Evolutionary conservation across 371 early-diverging fungal species (phyloP), one percentile per base, ranked within the genome.

Genomic region (Circinella minor): DNA sequence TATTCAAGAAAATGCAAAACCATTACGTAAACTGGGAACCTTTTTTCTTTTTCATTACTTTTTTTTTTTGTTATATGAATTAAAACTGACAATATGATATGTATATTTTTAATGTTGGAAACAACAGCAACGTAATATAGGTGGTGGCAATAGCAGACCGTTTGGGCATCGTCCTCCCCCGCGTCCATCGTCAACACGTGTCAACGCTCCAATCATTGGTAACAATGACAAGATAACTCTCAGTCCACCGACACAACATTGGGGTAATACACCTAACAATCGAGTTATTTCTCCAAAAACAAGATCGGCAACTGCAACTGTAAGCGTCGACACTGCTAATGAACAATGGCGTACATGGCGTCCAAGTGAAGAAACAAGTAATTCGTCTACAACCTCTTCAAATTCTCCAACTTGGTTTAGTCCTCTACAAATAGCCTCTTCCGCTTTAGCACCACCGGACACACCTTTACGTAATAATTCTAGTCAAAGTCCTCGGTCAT

Each of bases 331-430:
- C 43, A 43, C 62, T 5, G 62, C 62, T 13, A 61, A 61, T 20
- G 39, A 38, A 36, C 62, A 39, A 7, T 61, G 62, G 62, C 37
- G 62, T 8, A 2, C 62, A 15, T 61, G 62, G 62, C 62, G 62
- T 8, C n/a, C 39, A 20, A 9, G 39, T 11, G 62, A 61, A 39
- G 62, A 61, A n/a, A n/a, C 46, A 39, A 46, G 9, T 20, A 18
- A 5, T 13, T 20, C 38, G 39, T 57, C 57, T 7, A 7, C 57
- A 10, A 57, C 27, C 0, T 27, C 57, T 0, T 51, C 51, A 51
- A 51, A 15, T 51, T 15, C 51, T 5, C n/a, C 51, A 13, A 51
- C 14, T 51, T 51, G 51, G 51, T 51, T 51, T n/a, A 51, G 17
- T 15, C 51, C 51, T 3, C 6, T 3, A 11, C 43, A 43, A 51